A percentile compares a stretch with the other conserved stretches of the same genome.
These are phyloP conservation scores for Ustilago sp. DNA, from an alignment of 1,284 basidiomycete species.

Conservation along the genomic window DNA sequence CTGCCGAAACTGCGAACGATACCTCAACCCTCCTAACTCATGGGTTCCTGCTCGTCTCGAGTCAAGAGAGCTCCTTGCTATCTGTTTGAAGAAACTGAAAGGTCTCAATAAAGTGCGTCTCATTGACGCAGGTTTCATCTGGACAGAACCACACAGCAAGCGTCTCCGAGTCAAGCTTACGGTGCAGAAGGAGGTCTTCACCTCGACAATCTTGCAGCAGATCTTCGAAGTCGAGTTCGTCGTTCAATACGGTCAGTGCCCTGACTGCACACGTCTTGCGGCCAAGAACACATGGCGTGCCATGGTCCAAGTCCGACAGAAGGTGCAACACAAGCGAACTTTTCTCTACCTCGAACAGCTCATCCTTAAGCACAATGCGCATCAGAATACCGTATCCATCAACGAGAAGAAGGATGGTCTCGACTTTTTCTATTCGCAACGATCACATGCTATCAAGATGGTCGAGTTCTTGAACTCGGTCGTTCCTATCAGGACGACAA, in stretches of 20 bases:
- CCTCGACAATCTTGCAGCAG: slow-evolving; percentile 95
- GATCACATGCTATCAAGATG: slow-evolving; percentile 95
- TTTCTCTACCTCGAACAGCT: slow-evolving; percentile 98
- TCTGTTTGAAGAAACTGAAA: slow-evolving; percentile 87
- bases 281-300: slow-evolving; percentile 99
- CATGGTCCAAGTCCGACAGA: slow-evolving; percentile 95
- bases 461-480: slow-evolving; percentile 91
- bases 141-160: slow-evolving; percentile 98
- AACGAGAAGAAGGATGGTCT: slow-evolving; percentile 93
- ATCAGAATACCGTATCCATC: slow-evolving; percentile 93
- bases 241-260: slow-evolving; percentile 94
- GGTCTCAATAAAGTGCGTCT: slow-evolving; percentile 92
- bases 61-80: slow-evolving; percentile 86
- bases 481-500: slow-evolving; percentile 86
- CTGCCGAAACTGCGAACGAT: slow-evolving; percentile 95
- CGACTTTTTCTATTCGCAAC: slow-evolving; percentile 93
- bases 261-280: slow-evolving; percentile 89
- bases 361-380: slow-evolving; percentile 94
- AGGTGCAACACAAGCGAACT: slow-evolving; percentile 88
- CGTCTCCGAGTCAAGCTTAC: slow-evolving; percentile 92
- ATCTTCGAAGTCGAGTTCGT: slow-evolving; percentile 96
- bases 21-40: slow-evolving; percentile 87
- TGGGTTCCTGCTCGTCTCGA: slow-evolving; percentile 91
- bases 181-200: slow-evolving; percentile 97
- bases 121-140: slow-evolving; percentile 97